Base-by-base conservation (phyloP, 768 basidiomycete genomes). In the Xanthoconium stramineum region DNA sequence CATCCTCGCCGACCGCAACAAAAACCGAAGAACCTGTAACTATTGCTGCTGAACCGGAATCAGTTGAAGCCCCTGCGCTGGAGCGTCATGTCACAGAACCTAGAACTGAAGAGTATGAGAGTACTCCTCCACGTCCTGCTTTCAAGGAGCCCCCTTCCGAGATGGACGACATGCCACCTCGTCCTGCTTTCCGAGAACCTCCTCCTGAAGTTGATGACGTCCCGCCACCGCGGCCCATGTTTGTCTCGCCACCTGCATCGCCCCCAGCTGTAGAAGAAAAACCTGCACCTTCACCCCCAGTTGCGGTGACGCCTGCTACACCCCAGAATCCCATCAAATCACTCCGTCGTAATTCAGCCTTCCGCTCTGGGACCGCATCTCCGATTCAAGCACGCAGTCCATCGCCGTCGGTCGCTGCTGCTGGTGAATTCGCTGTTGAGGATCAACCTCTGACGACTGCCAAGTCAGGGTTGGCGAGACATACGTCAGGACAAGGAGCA, bases 131-230 rank as follows among this genome's bases (percentile, higher is more conserved):
- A 13, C 75, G 74, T 20, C 85, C 85, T 0, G 50, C 65, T 2
- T 89, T 87, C 71, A 86, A 80, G 64, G 83, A 85, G 56, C 86
- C 86, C 12, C 81, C 82, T 33, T 81, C 83, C 6, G 72, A 72
- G 50, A 53, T 42, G 8, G 71, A 72, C 14, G 67, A 66, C 49
- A 28, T 53, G 12, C 68, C 73, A 17, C 59, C 69, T 5, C 74
- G 74, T 35, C 85, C 85, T 6, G 55, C 68, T 0, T 89, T 86
- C 70, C 86, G 77, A 63, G 84, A 84, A 52, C 86, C 85, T 9
- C 81, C 83, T 28, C 82, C 83, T 5, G 86, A 86, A 70, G 60
- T 70, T 28, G 82, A 83, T 50, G 77, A 81, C 39, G 65, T 32
- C 24, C 50, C 42, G 46, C 66, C 38, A 53, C 36, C 35, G 7